A percentile compares a stretch with the other conserved stretches of the same genome.
phyloP scores from a whole-genome alignment of 345 rosid genomes.

The Eucalyptus caleyi region DNA sequence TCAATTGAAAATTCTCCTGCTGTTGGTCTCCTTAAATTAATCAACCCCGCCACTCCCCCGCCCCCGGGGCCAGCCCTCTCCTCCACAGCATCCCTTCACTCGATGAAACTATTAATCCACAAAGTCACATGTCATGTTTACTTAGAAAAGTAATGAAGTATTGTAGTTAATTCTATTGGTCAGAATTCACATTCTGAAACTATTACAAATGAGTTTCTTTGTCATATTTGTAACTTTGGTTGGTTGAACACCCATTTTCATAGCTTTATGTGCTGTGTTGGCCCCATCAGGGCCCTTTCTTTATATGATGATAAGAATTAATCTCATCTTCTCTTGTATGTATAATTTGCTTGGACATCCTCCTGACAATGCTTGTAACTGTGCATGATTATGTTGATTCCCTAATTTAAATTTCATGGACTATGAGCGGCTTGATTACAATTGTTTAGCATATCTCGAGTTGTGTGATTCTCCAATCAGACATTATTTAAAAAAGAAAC shows the following conservation, averaged over 20 bases:
- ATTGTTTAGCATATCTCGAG: background rate
- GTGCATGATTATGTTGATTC: background rate
- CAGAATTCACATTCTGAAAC: background rate
- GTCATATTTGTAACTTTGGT: background rate
- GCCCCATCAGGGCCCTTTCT: background rate
- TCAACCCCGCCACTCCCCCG: background rate
- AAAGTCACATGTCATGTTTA: background rate
- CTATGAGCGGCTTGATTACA: background rate
- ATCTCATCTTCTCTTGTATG: background rate
- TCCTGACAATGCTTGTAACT: background rate
- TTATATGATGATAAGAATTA: background rate
- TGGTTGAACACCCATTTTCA: background rate
- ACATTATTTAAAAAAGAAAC: background rate
- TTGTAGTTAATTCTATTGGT: background rate
- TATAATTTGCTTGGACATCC: background rate
- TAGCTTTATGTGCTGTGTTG: background rate
- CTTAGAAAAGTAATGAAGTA: background rate
- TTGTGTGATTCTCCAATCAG: background rate
- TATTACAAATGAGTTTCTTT: background rate
- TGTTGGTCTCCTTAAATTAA: background rate
- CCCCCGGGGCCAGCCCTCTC: background rate
- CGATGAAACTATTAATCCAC: background rate
- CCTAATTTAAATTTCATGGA: background rate
- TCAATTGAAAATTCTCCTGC: background rate
- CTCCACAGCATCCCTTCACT: background rate